phyloP scores from a whole-genome alignment of 768 basidiomycete genomes.

The Multifurca ochricompacta region DNA sequence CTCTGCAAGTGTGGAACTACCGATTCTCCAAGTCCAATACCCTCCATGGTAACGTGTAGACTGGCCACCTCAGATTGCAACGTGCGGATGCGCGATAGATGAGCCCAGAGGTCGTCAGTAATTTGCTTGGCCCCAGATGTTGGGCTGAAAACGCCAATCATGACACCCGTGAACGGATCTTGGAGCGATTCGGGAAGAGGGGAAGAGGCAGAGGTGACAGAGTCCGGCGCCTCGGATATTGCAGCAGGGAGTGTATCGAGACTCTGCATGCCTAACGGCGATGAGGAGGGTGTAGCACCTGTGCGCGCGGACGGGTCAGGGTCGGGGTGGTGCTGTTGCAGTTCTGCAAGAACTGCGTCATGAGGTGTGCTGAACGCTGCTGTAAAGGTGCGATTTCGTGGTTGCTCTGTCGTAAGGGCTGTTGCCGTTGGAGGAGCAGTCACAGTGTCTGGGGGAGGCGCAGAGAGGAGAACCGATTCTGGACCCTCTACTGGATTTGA shows the following conservation, averaged over 20 bases:
- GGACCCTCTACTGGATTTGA: neutral
- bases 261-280: neutral
- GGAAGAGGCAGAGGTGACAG: conserved; percentile 21
- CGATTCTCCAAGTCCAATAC: conserved; percentile 34
- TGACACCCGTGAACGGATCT: conserved; percentile 44
- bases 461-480: neutral
- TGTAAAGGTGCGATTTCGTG: conserved; percentile 22
- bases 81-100: conserved; percentile 60
- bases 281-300: conserved; percentile 12
- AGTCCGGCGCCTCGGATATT: conserved; percentile 16
- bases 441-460: neutral
- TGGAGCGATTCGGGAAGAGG: conserved; percentile 27
- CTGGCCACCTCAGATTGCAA: conserved; percentile 64
- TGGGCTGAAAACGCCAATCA: conserved; percentile 32
- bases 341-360: conserved; percentile 51
- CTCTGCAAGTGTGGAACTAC: conserved; percentile 1
- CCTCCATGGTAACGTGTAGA: conserved; percentile 73
- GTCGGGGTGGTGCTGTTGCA: conserved; percentile 30
- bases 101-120: conserved; percentile 52
- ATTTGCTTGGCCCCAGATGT: conserved; percentile 17
- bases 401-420: conserved; percentile 21
- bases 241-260: conserved; percentile 18
- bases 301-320: conserved; percentile 15
- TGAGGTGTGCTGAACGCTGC: conserved; percentile 46
- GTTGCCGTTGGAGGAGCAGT: neutral